Evolutionary conservation across 139 green algal species (phyloP).

Genomic region (Astrephomene gubernaculifera): DNA sequence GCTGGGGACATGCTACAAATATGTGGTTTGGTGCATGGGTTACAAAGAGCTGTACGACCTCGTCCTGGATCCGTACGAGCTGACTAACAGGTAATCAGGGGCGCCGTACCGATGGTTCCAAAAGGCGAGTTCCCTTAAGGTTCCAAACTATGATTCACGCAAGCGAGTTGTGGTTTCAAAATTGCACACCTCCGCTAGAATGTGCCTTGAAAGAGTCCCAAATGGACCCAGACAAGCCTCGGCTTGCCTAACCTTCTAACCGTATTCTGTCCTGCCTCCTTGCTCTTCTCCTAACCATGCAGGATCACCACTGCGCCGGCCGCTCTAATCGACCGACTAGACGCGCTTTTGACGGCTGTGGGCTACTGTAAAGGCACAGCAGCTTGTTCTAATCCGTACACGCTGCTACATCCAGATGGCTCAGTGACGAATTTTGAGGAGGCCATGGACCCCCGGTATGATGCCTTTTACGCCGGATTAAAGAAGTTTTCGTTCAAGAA

Average conservation of each 20-base stretch:
- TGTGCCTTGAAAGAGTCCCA: too few species aligned
- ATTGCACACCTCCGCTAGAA: too few species aligned
- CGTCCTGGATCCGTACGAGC: slow-evolving; percentile 44
- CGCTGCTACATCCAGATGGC: slow-evolving; percentile 27
- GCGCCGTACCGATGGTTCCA: background rate
- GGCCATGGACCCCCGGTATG: slow-evolving; percentile 18
- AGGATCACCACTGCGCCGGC: slow-evolving; percentile 1
- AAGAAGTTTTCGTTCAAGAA: slow-evolving; percentile 10
- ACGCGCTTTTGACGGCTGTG: slow-evolving; percentile 20
- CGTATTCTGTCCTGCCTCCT: background rate
- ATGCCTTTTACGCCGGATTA: slow-evolving; percentile 3
- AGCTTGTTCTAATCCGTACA: slow-evolving; percentile 14
- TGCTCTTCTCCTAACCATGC: background rate
- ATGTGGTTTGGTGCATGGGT: slow-evolving; percentile 40
- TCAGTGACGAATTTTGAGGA: slow-evolving; percentile 25
- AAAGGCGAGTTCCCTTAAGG: background rate
- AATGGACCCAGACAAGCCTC: too few species aligned
- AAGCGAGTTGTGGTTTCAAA: too few species aligned
- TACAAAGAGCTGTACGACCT: slow-evolving; percentile 48
- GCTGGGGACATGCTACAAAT: slow-evolving; percentile 46
- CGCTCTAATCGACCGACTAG: slow-evolving; percentile 12
- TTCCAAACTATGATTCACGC: too few species aligned
- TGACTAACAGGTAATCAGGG: slow-evolving; percentile 26
- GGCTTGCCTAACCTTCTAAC: too few species aligned
- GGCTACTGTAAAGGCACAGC: slow-evolving; percentile 30